A percentile compares a stretch with the other conserved stretches of the same genome.
Conservation (phyloP, 1,139 yeast genomes). For the Yamadazyma taylorii region DNA sequence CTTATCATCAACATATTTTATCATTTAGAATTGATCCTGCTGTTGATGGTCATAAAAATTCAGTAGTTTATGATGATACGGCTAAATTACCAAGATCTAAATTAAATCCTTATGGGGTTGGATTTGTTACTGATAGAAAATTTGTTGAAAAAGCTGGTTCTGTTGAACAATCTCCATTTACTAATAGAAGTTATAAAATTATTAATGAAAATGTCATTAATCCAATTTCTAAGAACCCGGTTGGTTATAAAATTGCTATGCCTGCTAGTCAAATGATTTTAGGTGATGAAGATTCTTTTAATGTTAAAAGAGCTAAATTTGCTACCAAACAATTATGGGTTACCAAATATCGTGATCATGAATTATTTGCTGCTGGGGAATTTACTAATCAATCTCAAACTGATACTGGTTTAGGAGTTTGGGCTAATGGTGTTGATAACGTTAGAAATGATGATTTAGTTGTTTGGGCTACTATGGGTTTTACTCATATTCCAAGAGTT, state of each 20-base stretch:
- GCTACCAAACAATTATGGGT: slow-evolving; percentile 80
- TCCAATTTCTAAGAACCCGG: slow-evolving; percentile 74
- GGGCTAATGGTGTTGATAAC: slow-evolving; percentile 67
- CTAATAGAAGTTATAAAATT: slow-evolving; percentile 76
- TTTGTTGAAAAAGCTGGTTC: slow-evolving; percentile 71
- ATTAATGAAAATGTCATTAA: slow-evolving; percentile 77
- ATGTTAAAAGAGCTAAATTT: slow-evolving; percentile 65
- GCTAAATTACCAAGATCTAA: slow-evolving; percentile 59
- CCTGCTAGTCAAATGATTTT: slow-evolving; percentile 76
- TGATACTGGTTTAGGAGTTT: slow-evolving; percentile 63
- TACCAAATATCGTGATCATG: slow-evolving; percentile 67
- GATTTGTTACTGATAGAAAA: slow-evolving; percentile 65
- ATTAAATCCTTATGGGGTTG: slow-evolving; percentile 72
- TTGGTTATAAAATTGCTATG: slow-evolving; percentile 77
- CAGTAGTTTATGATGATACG: slow-evolving; percentile 76
- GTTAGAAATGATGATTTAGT: slow-evolving; percentile 83
- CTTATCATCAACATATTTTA: slow-evolving; percentile 85
- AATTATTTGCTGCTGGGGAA: slow-evolving; percentile 74
- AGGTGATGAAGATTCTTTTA: slow-evolving; percentile 64
- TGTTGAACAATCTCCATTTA: slow-evolving; percentile 73
- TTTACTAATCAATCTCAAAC: slow-evolving; percentile 72
- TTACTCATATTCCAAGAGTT: slow-evolving; percentile 84
- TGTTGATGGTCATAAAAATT: slow-evolving; percentile 78
- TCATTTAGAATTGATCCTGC: slow-evolving; percentile 88
- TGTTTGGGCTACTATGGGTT: slow-evolving; percentile 84